Conservation (phyloP, 2,329 filamentous ascomycete species). For the Apiospora koreana region DNA sequence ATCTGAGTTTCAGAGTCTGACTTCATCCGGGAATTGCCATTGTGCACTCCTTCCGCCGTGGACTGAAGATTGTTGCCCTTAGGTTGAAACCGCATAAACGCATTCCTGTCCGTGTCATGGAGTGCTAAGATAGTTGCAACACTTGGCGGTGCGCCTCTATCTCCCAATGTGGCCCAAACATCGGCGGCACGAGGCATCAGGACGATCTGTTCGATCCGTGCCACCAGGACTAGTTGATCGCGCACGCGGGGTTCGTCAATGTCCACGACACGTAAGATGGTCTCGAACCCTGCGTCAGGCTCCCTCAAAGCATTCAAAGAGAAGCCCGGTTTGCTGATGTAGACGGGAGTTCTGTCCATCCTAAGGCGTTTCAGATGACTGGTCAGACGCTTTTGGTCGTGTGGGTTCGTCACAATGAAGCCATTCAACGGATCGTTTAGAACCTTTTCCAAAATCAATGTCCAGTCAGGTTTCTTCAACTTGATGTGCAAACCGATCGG, state of each 20-base stretch:
- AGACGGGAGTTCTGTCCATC: slow-evolving; percentile 52
- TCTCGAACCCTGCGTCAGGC: slow-evolving; percentile 72
- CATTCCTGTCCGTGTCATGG: not conserved
- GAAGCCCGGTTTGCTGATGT: slow-evolving; percentile 60
- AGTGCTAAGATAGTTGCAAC: not conserved
- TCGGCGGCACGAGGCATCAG: slow-evolving; percentile 40
- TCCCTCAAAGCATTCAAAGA: slow-evolving; percentile 69
- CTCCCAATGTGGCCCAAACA: slow-evolving; percentile 2
- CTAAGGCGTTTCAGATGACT: slow-evolving; percentile 59
- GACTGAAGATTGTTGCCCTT: slow-evolving; percentile 33
- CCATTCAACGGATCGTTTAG: slow-evolving; percentile 70
- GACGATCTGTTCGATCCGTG: slow-evolving; percentile 80
- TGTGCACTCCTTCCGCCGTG: slow-evolving; percentile 21
- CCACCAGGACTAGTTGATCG: slow-evolving; percentile 80
- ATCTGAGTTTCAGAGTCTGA: slow-evolving; percentile 73
- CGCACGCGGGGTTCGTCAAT: slow-evolving; percentile 79
- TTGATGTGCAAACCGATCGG: slow-evolving; percentile 80
- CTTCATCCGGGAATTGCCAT: slow-evolving; percentile 68
- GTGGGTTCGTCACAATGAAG: slow-evolving; percentile 79
- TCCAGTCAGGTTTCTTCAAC: slow-evolving; percentile 80
- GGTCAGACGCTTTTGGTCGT: slow-evolving; percentile 71
- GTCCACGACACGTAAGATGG: slow-evolving; percentile 77
- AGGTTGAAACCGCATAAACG: slow-evolving; percentile 2
- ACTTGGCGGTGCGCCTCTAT: not conserved
- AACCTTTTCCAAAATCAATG: slow-evolving; percentile 74